Conservation (phyloP, 768 basidiomycete genomes). For the Sutorius australiensis region DNA sequence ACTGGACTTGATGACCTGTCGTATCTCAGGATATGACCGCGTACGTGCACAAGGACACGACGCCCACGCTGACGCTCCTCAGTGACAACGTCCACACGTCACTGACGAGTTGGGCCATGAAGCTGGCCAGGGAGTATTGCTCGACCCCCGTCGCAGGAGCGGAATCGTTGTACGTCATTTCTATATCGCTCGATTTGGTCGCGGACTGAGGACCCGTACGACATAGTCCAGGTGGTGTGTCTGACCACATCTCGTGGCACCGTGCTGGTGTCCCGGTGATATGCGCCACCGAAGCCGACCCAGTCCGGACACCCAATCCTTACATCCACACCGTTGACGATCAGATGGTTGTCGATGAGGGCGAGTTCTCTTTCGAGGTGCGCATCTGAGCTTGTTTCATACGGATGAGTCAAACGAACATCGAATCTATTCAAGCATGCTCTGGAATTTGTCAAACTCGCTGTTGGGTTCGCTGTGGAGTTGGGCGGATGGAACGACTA, state of each 20-base stretch:
- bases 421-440: constrained; percentile 36
- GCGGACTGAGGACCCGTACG: not conserved
- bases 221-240: constrained; percentile 35
- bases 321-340: constrained; percentile 36
- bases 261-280: constrained; percentile 39
- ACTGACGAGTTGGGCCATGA: constrained; percentile 38
- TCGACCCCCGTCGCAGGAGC: constrained; percentile 7
- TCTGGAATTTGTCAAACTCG: constrained; percentile 58
- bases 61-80: constrained; percentile 25
- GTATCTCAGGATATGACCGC: constrained; percentile 34
- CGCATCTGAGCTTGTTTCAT: not conserved
- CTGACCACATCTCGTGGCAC: constrained; percentile 47
- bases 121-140: constrained; percentile 32
- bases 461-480: constrained; percentile 55
- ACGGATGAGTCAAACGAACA: not conserved
- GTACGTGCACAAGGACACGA: constrained; percentile 20
- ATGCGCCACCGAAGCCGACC: constrained; percentile 44
- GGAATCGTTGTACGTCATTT: constrained; percentile 32
- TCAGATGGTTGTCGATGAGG: constrained; percentile 21
- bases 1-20: not conserved
- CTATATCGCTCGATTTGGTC: not conserved
- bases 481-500: constrained; percentile 29
- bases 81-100: constrained; percentile 40
- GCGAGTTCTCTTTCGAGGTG: constrained; percentile 43
- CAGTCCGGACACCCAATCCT: constrained; percentile 40